Base-by-base conservation (phyloP, 768 basidiomycete genomes). In the Boletellus ananas region DNA sequence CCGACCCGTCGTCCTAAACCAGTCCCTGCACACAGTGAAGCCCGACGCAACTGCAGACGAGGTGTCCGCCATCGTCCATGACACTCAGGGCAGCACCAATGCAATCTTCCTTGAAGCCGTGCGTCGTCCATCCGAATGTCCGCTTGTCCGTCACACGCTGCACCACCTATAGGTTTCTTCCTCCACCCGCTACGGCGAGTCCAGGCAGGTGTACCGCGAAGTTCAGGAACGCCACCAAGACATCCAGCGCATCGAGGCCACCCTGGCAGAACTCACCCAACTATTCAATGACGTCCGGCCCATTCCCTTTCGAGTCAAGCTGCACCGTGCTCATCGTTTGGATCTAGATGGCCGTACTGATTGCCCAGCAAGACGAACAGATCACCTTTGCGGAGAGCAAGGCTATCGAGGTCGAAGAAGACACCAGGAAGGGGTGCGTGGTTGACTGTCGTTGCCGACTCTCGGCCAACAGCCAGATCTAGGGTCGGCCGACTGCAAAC, bases 211-310 rank as follows among this genome's bases (percentile, higher is more conserved):
- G 0, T 91, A 86, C 66, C 78, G 82, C 43, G 94, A 96, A 69
- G 92, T 94, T 0, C 94, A 94, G 64, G 83, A 87, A 50, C 79
- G 94, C 33, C 91, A 94, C 63, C 78, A 85, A 60, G 92, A 96
- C 52, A 80, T 97, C 57, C 78, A 79, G 57, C 82, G 79, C 65
- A 91, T 95, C 63, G 92, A 95, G 67, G 76, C 80, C 58, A 96
- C 93, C 4, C 70, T 95, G 41, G 85, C 80, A n/a, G 91, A 95
- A 66, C 76, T 97, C 43, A 90, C 88, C 4, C 88, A 91, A 62
- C 70, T 97, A 58, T 93, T 94, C 71, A 81, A 77, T 54, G 94
- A 97, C 60, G 90, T 88, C 51, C 21, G 77, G 56, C 17, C 18
- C 13, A 29, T 7, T 29, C 27, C 9, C 10, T 33, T 44, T 35